phyloP scores from a whole-genome alignment of 352 stramenopile genomes.

The Globisporangium splendens region DNA sequence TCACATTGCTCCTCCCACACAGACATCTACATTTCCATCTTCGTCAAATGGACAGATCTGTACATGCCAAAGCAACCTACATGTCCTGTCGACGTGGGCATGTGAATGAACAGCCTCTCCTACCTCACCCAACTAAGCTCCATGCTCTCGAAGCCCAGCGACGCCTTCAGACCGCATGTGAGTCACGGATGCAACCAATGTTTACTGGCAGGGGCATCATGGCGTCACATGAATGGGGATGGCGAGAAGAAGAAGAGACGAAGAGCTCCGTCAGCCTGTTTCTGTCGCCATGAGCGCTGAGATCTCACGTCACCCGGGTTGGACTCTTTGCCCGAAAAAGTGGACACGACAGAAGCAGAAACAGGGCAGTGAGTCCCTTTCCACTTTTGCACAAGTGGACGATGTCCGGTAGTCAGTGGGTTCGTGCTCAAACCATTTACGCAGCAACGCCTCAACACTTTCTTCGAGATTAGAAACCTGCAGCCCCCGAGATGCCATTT shows the following conservation, averaged over 20 bases:
- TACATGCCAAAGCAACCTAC: neutral
- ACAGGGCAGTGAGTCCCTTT: too few species aligned
- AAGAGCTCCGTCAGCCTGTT: neutral
- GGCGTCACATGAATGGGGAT: neutral
- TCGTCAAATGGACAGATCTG: neutral
- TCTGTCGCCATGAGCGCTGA: neutral
- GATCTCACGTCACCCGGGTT: constrained; percentile 8
- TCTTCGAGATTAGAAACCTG: too few species aligned
- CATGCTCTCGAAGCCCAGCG: too few species aligned
- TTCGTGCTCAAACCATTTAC: too few species aligned
- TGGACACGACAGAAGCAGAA: neutral
- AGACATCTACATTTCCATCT: neutral
- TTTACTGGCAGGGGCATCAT: neutral
- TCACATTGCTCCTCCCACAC: neutral
- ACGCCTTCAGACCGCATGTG: too few species aligned
- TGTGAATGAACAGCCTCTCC: too few species aligned
- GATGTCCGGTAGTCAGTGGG: too few species aligned
- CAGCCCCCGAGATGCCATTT: too few species aligned
- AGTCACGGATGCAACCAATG: too few species aligned
- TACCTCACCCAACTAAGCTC: too few species aligned
- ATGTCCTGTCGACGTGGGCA: neutral
- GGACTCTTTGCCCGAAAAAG: constrained; percentile 5
- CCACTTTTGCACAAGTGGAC: too few species aligned
- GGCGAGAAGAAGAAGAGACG: neutral
- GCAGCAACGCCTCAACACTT: too few species aligned